Base-by-base conservation (phyloP, 306 rosid genomes). In the Mimosa bimucronata region DNA sequence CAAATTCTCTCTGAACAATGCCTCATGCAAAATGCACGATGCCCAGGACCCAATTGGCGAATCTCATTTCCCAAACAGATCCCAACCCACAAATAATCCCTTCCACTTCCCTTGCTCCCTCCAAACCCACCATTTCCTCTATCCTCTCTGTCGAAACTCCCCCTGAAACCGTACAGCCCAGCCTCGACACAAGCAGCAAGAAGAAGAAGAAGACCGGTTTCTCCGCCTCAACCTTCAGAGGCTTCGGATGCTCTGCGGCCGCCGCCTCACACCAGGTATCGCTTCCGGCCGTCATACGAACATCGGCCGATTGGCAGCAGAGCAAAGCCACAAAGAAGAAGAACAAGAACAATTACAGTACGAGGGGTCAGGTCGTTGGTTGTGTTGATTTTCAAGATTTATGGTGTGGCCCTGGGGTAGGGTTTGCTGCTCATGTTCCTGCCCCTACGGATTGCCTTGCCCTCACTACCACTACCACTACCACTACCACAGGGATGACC, bases 351-450 rank as follows among this genome's bases (percentile, higher is more conserved):
- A 34, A 34, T n/a, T n/a, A n/a, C n/a, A n/a, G n/a, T n/a, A n/a
- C n/a, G n/a, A n/a, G n/a, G n/a, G n/a, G n/a, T n/a, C n/a, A n/a
- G n/a, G n/a, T n/a, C n/a, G 81, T 77, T 16, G 62, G 76, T 42
- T 83, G 89, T 83, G 85, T 91, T 68, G 96, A 91, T 86, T 87
- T 87, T 86, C 98, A 91, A 77, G 98, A 96, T 86, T 97, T 89
- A 60, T 93, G 99, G 99, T 93, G 99, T 83, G 98, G 97, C 19
- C 98, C 97, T 11, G 97, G 98, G 73, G 90, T 95, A 82, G 97
- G 97, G 70, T 91, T 92, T 81, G 88, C 94, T 8, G 77, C 90
- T 1, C 94, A 89, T 83, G 86, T 91, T 55, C 90, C 98, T 80
- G 90, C 94, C 18, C 92, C 97, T 41, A 90, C 90, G 62, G 98